Conservation (phyloP, 106 monocot species). For the Narthecium ossifragum region DNA sequence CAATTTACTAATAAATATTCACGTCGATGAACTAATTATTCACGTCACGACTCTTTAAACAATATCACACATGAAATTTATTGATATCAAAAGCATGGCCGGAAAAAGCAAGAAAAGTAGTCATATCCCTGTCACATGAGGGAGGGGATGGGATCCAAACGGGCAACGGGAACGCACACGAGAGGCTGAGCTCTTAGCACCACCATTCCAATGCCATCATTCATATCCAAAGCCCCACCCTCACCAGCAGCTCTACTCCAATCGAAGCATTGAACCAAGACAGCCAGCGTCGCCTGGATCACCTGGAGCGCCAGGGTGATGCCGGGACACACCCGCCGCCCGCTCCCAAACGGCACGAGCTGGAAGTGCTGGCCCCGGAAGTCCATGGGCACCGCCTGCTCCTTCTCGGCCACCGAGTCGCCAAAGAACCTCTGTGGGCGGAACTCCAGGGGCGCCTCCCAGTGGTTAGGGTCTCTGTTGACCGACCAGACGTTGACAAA, state of each 20-base stretch:
- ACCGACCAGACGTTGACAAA: no score
- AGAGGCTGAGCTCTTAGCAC: conserved; percentile 8
- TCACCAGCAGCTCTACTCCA: conserved; percentile 16
- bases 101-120: no score
- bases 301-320: conserved; percentile 15
- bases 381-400: conserved; percentile 6
- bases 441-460: no score
- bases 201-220: conserved; percentile 21
- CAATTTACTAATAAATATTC: no score
- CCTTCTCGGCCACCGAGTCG: no score
- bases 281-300: conserved; percentile 19
- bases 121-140: no score
- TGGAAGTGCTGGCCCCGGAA: conserved; percentile 31
- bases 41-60: no score
- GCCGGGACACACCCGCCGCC: conserved; percentile 45
- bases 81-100: no score
- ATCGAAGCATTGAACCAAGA: conserved; percentile 50
- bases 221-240: conserved; percentile 19
- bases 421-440: no score
- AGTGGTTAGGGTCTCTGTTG: no score
- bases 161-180: conserved; percentile 5
- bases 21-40: no score
- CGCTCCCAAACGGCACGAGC: conserved; percentile 45
- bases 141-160: conserved; percentile 3
- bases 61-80: no score